Conservation (phyloP, 306 rosid species). For the Rubus parviflorus region DNA sequence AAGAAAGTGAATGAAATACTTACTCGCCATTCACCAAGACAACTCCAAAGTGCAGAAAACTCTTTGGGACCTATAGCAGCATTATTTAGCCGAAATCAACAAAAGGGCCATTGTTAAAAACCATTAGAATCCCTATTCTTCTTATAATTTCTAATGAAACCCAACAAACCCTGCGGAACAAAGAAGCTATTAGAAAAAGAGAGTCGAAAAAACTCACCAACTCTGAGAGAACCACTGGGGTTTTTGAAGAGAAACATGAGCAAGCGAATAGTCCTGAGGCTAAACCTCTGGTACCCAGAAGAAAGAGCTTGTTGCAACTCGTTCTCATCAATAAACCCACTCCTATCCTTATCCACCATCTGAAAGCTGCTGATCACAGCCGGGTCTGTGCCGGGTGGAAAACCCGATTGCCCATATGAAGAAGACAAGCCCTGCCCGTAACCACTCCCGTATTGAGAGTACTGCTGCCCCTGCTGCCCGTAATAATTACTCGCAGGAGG, state of each 20-base stretch:
- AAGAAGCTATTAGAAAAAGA: neutral
- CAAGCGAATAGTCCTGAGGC: conserved; percentile 72
- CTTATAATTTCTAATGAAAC: neutral
- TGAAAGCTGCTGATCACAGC: conserved; percentile 73
- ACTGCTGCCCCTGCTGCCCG: conserved; percentile 19
- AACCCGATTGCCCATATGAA: conserved; percentile 38
- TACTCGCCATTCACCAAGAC: conserved; percentile 89
- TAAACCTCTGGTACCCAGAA: conserved; percentile 63
- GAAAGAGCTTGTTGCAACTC: conserved; percentile 87
- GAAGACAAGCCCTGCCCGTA: conserved; percentile 13
- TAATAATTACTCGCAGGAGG: neutral
- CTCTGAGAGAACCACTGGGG: conserved; percentile 43
- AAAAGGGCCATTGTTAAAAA: neutral
- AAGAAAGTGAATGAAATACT: conserved; percentile 24
- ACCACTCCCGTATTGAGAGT: neutral
- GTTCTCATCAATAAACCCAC: conserved; percentile 74
- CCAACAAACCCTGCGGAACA: neutral
- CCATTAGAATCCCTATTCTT: neutral
- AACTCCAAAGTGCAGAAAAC: conserved; percentile 73
- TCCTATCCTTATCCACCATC: conserved; percentile 75
- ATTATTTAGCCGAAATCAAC: neutral
- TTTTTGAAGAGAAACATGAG: conserved; percentile 76
- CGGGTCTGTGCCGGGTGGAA: conserved; percentile 71
- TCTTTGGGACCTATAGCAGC: conserved; percentile 63
- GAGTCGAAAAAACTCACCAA: conserved; percentile 47